Base-by-base conservation (phyloP, 2,329 filamentous ascomycete genomes). In the Ophiostoma angusticollis region DNA sequence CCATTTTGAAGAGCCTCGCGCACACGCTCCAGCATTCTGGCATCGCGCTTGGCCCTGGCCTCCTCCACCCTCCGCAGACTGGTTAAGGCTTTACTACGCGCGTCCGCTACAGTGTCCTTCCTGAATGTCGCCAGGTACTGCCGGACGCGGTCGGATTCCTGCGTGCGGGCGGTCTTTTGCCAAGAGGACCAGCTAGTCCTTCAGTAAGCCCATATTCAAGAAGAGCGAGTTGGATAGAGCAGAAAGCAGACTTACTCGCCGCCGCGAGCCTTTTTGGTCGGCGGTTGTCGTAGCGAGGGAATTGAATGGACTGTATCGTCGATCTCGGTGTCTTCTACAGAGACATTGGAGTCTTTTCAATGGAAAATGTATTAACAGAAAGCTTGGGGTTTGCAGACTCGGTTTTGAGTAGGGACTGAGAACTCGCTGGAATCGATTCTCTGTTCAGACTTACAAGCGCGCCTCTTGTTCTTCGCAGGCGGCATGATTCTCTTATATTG, bases 101-200 rank as follows among this genome's bases (percentile, higher is more conserved):
- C n/a, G 5, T 25, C 31, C 4, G 31, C 27, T 14, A 43, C 27
- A 19, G 35, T 30, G 22, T 47, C 34, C 16, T 14, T 21, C 16
- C 44, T 35, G 13, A 45, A 47, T 6, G 37, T 36, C 14, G 16
- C 17, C 35, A 39, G 24, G 31, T 45, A 48, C 37, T 48, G 41
- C 33, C 28, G 30, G 25, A 40, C 46, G 4, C 46, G 46, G 14
- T 43, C 43, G 9, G 35, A 39, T 23, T 48, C 45, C 21, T 45
- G 42, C 19, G 29, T 25, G n/a, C 42, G 46, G 7, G 30, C 37
- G 5, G 36, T 24, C 5, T 43, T 38, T 19, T 45, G 42, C 40
- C 36, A 45, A 14, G 28, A 12, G 16, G 39, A 23, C 41, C 45
- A 45, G 14, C 41, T 40, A n/a, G n/a, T n/a, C n/a, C n/a, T n/a